Conservation (phyloP, 2,329 filamentous ascomycete species). For the Helicocarpus griseus region DNA sequence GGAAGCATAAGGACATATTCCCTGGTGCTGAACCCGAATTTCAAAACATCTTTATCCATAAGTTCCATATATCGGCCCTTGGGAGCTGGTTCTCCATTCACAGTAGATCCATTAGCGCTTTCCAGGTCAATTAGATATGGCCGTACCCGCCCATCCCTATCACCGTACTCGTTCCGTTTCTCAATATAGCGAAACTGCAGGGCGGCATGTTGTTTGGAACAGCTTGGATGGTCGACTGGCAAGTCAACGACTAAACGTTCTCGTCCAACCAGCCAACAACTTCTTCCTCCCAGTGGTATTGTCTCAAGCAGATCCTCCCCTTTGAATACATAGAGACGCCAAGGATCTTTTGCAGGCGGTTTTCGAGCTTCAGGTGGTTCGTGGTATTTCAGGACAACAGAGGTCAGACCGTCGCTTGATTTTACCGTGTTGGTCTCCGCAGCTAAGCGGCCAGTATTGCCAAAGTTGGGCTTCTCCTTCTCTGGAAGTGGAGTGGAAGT, state of each 20-base stretch:
- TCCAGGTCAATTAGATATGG: slow-evolving; percentile 92
- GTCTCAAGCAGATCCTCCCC: slow-evolving; percentile 70
- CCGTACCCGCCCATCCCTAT: slow-evolving; percentile 66
- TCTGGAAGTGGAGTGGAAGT: slow-evolving; percentile 22
- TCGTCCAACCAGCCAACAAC: slow-evolving; percentile 84
- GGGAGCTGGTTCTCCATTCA: slow-evolving; percentile 68
- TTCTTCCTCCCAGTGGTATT: slow-evolving; percentile 62
- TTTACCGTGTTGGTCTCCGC: slow-evolving; percentile 78
- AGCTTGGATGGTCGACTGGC: slow-evolving; percentile 76
- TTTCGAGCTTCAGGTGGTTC: slow-evolving; percentile 90
- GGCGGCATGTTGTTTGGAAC: slow-evolving; percentile 91
- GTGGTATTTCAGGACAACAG: slow-evolving; percentile 85
- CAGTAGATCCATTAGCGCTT: slow-evolving; percentile 76
- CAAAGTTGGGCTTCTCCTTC: slow-evolving; percentile 80
- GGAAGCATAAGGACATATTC: slow-evolving; percentile 95
- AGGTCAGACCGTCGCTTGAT: slow-evolving; percentile 45
- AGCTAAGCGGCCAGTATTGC: slow-evolving; percentile 68
- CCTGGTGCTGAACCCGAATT: slow-evolving; percentile 76
- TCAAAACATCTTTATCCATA: slow-evolving; percentile 76
- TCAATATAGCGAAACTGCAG: slow-evolving; percentile 84
- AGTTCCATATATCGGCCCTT: slow-evolving; percentile 76
- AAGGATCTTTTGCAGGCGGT: slow-evolving; percentile 64
- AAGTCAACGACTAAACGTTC: slow-evolving; percentile 75
- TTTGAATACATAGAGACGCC: slow-evolving; percentile 93
- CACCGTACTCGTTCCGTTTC: slow-evolving; percentile 76